A percentile compares a stretch with the other conserved stretches of the same genome.
Conservation (phyloP, 2,329 filamentous ascomycete genomes). For the Amylocarpus encephaloides region DNA sequence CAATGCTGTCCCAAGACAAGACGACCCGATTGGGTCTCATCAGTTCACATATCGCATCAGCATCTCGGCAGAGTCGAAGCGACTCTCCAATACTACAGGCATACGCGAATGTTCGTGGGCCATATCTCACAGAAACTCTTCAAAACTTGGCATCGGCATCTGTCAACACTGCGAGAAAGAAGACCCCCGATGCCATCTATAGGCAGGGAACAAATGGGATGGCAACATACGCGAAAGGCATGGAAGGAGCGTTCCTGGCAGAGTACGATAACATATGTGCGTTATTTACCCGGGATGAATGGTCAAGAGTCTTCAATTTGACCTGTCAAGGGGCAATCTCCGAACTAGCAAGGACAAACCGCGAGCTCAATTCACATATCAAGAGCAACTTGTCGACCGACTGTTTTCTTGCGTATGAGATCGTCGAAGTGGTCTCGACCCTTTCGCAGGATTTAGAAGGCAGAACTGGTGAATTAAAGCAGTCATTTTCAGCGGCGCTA, state of each 20-base stretch:
- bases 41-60: conserved; percentile 66
- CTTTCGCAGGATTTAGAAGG: conserved; percentile 74
- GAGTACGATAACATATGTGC: conserved; percentile 89
- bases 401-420: conserved; percentile 91
- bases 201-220: conserved; percentile 86
- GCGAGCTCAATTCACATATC: conserved; percentile 86
- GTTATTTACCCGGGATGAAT: conserved; percentile 81
- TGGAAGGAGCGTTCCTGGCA: conserved; percentile 80
- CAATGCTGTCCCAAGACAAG: conserved; percentile 69
- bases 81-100: conserved; percentile 72
- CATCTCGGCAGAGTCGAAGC: conserved; percentile 43
- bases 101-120: conserved; percentile 79
- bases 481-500: conserved; percentile 73
- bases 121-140: conserved; percentile 76
- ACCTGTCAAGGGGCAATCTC: conserved; percentile 73
- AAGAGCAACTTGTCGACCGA: conserved; percentile 81
- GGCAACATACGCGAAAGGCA: conserved; percentile 75
- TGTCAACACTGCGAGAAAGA: conserved; percentile 74
- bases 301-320: conserved; percentile 69
- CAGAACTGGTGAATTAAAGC: conserved; percentile 79
- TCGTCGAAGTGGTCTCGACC: conserved; percentile 80
- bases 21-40: conserved; percentile 72
- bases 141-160: conserved; percentile 85
- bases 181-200: conserved; percentile 74
- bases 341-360: conserved; percentile 78